Evolutionary conservation across 805 yeast genomes (phyloP), one percentile per base, ranked within the genome.

Genomic region (Yamadazyma olivae): DNA sequence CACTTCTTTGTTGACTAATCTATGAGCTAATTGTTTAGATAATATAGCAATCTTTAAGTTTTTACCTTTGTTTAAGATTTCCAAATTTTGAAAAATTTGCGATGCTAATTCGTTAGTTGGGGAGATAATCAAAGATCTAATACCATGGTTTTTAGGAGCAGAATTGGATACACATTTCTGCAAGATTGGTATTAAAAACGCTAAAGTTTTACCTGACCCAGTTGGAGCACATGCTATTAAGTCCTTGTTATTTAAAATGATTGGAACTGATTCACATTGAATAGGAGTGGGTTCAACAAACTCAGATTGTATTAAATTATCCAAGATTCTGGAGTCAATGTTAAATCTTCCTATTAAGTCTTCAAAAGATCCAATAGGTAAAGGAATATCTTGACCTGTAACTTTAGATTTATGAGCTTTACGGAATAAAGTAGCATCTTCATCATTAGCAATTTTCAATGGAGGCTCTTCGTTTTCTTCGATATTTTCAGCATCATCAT

Each of bases 141-240:
- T 67, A 1, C 84, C 85, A 39, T 66, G 57, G 32, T 66, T 61
- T n/a, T 36, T 34, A n/a, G 37, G 30, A 9, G 45, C 38, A 17
- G 57, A 49, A 20, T 51, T 49, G 19, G 50, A 39, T 13, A 67
- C 30, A 17, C 67, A 44, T 31, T 59, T 51, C 48, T 86, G 93
- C 15, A 93, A 60, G 49, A 91, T 50, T 3, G 99, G 99, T 13
- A 89, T 76, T 38, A 86, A 64, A 54, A 84, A 93, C 20, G 97
- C 95, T 32, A 93, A 67, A 0, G 99, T 93, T 57, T 93, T 93
- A 70, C 99, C 99, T 4, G 97, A 88, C 49, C 99, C 99, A 1
- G 99, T 93, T 31, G 98, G 98, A 0, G 98, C 97, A 70, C 96
- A 87, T 1, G 95, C 95, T 28, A 93, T 68, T 22, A 93, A 56